Conservation (phyloP, 2,329 filamentous ascomycete species). For the Paracamarosporium sp. region DNA sequence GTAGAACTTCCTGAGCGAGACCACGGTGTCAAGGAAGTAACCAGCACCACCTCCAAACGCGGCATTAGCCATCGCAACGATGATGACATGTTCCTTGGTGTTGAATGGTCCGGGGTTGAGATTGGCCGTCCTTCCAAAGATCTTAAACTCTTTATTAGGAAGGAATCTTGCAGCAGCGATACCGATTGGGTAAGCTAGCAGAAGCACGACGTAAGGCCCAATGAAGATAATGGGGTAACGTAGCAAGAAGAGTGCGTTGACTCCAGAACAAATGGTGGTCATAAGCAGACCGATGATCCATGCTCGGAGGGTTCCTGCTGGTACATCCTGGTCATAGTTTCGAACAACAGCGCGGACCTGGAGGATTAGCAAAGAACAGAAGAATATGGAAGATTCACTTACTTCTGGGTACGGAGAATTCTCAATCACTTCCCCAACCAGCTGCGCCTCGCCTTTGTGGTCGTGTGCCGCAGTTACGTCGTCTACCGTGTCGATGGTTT, state of each 20-base stretch:
- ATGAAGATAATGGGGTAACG: slow-evolving; percentile 39
- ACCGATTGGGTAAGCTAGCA: slow-evolving; percentile 53
- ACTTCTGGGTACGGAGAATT: slow-evolving; percentile 18
- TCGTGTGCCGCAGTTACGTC: slow-evolving; percentile 6
- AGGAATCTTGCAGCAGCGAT: slow-evolving; percentile 63
- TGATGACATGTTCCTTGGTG: slow-evolving; percentile 67
- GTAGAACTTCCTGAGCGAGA: slow-evolving; percentile 76
- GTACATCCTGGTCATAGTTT: slow-evolving; percentile 19
- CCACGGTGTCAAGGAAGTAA: slow-evolving; percentile 76
- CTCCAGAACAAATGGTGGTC: slow-evolving; percentile 27
- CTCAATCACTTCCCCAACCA: slow-evolving; percentile 10
- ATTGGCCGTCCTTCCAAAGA: slow-evolving; percentile 63
- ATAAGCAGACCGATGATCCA: slow-evolving; percentile 39
- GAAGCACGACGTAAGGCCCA: slow-evolving; percentile 39
- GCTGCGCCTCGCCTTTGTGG: background rate
- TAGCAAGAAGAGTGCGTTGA: slow-evolving; percentile 40
- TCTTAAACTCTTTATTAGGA: slow-evolving; percentile 59
- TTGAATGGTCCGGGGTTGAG: slow-evolving; percentile 66
- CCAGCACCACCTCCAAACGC: slow-evolving; percentile 52
- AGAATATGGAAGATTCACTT: background rate
- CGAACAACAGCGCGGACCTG: slow-evolving; percentile 17
- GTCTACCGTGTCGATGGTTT: slow-evolving; percentile 7
- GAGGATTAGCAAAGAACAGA: background rate
- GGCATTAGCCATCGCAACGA: slow-evolving; percentile 70
- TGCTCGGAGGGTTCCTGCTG: slow-evolving; percentile 38